Base-by-base conservation (phyloP, 768 basidiomycete species). In the Tylopilus sp. region DNA sequence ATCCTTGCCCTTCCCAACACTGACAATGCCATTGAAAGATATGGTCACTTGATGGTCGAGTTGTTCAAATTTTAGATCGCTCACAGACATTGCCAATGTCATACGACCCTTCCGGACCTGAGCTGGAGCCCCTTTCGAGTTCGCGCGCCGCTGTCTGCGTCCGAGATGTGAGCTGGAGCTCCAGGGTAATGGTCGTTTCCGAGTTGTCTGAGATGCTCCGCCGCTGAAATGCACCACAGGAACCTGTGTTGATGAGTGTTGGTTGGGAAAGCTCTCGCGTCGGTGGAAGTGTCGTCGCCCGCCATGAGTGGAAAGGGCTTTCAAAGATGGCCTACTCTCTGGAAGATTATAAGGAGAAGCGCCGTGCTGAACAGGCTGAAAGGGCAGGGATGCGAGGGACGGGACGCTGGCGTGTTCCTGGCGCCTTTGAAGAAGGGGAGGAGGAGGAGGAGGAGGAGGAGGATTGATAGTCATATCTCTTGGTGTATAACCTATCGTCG, bases 271-370 rank as follows among this genome's bases (percentile, higher is more conserved):
- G 73, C 35, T 73, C 73, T 25, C 71, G 75, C 6, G 50, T 53
- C 28, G 79, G 77, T 18, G 83, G 85, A 12, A 93, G 91, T 33
- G 78, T 83, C 39, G 80, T 99, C 21, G 95, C 95, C 6, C 78
- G 88, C 58, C 97, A 99, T 59, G 91, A 98, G 70, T 99, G 94
- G 91, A 97, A 95, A 70, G 94, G 95, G 6, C 71, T 95, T 48
- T 79, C 80, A 1, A 95, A 92, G 69, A 79, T 82, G 72, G 67
- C 69, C 0, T 75, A 80, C 35, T 71, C 71, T 6, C 63, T 97
- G 42, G 86, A 92, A 60, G 91, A 94, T 62, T 86, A 82, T 77
- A 76, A 79, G 4, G 86, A 87, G 69, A 86, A 80, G 61, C 66
- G 66, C 33, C 60, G 59, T 38, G 51, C 31, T 25, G 79, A 82